Conservation (phyloP, 2,329 filamentous ascomycete genomes). For the Arthroderma sp. region DNA sequence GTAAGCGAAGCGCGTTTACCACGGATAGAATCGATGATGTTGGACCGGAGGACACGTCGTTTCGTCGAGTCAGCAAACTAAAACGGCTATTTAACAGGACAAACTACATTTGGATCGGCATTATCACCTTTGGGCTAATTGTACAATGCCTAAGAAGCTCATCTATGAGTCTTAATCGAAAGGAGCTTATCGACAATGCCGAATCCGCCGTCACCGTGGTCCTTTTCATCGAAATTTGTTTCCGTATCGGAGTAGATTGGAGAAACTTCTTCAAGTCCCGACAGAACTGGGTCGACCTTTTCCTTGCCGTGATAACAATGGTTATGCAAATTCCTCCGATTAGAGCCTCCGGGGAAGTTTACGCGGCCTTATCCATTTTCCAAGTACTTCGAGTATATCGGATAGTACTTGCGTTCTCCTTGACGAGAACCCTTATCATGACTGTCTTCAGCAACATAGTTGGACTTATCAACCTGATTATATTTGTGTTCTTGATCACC, state of each 20-base stretch:
- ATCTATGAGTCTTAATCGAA: constrained; percentile 52
- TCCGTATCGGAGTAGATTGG: constrained; percentile 71
- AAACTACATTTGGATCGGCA: constrained; percentile 60
- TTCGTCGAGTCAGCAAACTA: constrained; percentile 36
- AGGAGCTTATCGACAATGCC: constrained; percentile 54
- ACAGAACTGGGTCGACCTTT: constrained; percentile 68
- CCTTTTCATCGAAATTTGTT: constrained; percentile 67
- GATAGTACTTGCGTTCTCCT: constrained; percentile 74
- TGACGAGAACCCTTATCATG: constrained; percentile 73
- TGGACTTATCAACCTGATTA: constrained; percentile 85
- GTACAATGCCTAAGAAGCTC: constrained; percentile 67
- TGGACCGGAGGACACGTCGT: constrained; percentile 27
- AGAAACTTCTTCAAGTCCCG: constrained; percentile 61
- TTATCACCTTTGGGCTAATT: constrained; percentile 72
- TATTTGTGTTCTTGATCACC: constrained; percentile 93
- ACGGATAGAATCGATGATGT: constrained; percentile 50
- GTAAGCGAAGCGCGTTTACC: constrained; percentile 85
- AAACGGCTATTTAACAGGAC: constrained; percentile 66
- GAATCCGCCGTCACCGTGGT: constrained; percentile 67
- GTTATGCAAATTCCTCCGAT: constrained; percentile 79
- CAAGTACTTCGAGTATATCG: constrained; percentile 89
- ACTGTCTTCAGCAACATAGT: constrained; percentile 81
- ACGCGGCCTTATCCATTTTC: constrained; percentile 83
- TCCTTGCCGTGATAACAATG: constrained; percentile 66
- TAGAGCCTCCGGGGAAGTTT: constrained; percentile 55